These are phyloP conservation scores for Voacanga thouarsii DNA, from an alignment of 257 asterid genomes.

Conservation along the genomic window DNA sequence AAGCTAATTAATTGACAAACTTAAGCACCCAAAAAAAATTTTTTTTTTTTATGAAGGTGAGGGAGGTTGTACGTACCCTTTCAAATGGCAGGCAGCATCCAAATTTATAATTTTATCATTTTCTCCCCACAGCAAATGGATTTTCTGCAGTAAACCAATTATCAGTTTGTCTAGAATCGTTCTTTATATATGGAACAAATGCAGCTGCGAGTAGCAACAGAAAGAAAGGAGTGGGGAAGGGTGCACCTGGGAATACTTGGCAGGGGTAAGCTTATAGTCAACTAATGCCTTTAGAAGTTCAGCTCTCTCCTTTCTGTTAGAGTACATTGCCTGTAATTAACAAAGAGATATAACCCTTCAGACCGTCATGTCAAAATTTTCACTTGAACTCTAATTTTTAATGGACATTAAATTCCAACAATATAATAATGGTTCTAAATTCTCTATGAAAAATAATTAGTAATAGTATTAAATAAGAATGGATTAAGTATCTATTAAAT, in stretches of 20 bases:
- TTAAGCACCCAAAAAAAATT: too few species aligned
- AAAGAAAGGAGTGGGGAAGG: neutral
- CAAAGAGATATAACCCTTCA: neutral
- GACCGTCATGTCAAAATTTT: too few species aligned
- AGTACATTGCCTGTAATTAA: slow-evolving; percentile 22
- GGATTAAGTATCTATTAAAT: too few species aligned
- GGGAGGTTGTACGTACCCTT: slow-evolving; percentile 3
- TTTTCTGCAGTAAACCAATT: slow-evolving; percentile 10
- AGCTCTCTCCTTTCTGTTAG: slow-evolving; percentile 24
- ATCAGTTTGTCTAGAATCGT: too few species aligned
- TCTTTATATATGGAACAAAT: too few species aligned
- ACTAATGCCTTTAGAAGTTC: slow-evolving; percentile 28
- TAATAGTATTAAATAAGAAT: too few species aligned
- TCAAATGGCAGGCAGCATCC: slow-evolving; percentile 13
- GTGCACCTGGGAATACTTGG: slow-evolving; percentile 21
- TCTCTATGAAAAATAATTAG: too few species aligned
- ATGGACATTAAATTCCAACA: too few species aligned
- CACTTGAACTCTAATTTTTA: too few species aligned
- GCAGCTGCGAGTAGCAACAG: too few species aligned
- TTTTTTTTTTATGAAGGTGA: too few species aligned
- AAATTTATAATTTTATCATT: slow-evolving; percentile 21
- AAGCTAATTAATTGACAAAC: neutral
- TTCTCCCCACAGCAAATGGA: slow-evolving; percentile 21
- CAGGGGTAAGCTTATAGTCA: slow-evolving; percentile 11
- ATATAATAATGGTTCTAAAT: too few species aligned